Evolutionary conservation across 2,329 filamentous ascomycete species (phyloP).

Genomic region (Aspergillus japonicus): DNA sequence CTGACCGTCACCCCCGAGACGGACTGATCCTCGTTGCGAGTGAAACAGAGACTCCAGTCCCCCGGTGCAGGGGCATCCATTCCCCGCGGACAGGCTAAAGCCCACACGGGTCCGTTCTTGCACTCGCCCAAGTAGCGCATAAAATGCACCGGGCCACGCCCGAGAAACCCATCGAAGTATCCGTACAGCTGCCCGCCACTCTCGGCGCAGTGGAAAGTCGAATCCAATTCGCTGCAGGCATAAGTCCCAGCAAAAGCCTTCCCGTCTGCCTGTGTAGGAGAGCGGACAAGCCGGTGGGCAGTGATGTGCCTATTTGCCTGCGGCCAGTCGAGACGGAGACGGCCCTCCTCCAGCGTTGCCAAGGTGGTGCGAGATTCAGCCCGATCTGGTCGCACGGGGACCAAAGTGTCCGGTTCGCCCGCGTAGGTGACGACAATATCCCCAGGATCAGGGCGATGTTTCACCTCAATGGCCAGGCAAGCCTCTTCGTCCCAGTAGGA

Average conservation of each 20-base stretch:
- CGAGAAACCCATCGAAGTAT: neutral
- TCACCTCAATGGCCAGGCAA: conserved; percentile 32
- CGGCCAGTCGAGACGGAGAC: neutral
- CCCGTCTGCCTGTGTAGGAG: neutral
- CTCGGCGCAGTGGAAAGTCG: neutral
- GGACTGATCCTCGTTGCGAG: neutral
- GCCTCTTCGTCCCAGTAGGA: conserved; percentile 41
- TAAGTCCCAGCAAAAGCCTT: neutral
- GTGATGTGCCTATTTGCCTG: neutral
- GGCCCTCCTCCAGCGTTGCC: neutral
- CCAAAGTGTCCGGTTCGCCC: conserved; percentile 18
- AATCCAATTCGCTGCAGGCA: neutral
- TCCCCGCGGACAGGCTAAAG: neutral
- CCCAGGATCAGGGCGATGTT: conserved; percentile 25
- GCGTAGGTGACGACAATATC: conserved; percentile 29
- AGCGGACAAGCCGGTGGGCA: neutral
- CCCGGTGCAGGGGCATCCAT: neutral
- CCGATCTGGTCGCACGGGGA: neutral
- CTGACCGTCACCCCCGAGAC: neutral
- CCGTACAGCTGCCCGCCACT: neutral
- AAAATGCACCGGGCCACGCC: neutral
- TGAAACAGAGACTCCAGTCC: neutral
- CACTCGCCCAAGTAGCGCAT: neutral
- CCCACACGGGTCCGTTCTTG: neutral
- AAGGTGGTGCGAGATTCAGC: neutral